Evolutionary conservation across 495 filamentous ascomycete species (phyloP).

Genomic region (Cetradonia linearis): DNA sequence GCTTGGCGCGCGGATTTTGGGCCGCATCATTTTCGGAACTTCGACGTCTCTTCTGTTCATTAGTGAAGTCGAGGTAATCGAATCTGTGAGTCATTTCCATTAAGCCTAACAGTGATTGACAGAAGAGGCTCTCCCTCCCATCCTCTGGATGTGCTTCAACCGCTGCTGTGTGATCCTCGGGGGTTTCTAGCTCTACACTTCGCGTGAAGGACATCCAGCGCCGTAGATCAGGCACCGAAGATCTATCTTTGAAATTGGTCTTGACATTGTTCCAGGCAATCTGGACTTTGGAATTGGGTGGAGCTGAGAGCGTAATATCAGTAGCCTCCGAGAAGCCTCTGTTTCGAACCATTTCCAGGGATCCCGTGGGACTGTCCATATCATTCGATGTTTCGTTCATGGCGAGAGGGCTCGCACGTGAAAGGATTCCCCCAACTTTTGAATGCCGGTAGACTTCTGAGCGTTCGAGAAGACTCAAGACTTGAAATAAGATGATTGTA

Average conservation of each 20-base stretch:
- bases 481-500: not conserved
- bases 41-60: not conserved
- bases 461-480: not conserved
- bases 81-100: conserved; percentile 17
- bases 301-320: not conserved
- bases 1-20: conserved; percentile 4
- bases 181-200: conserved; percentile 1
- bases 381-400: no score
- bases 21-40: not conserved
- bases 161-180: not conserved
- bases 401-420: not conserved
- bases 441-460: not conserved
- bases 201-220: conserved; percentile 10
- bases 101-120: conserved; percentile 18
- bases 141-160: conserved; percentile 1
- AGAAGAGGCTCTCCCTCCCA: conserved; percentile 16
- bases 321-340: not conserved
- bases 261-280: conserved; percentile 15
- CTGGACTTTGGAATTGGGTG: conserved; percentile 1
- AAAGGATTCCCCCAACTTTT: not conserved
- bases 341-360: not conserved
- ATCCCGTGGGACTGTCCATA: not conserved
- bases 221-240: conserved; percentile 12
- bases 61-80: conserved; percentile 12
- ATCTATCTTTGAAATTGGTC: conserved; percentile 9